Conservation (phyloP, 176 grass and related monocot genomes). For the Secale cereale region DNA sequence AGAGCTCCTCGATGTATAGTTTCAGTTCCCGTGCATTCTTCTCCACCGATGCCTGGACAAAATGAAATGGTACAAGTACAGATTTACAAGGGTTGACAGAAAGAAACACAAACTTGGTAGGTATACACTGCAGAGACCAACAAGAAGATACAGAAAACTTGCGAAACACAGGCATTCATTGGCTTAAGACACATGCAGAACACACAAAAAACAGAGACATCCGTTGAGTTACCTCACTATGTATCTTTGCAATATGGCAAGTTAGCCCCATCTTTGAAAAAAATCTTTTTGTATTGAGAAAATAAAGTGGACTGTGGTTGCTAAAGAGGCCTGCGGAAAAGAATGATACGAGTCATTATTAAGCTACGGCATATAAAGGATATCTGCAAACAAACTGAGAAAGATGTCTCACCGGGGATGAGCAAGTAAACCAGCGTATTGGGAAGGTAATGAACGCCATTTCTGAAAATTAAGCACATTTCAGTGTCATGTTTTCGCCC, state of each 20-base stretch:
- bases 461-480: too few species aligned
- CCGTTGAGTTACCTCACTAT: slow-evolving; percentile 95
- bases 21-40: slow-evolving; percentile 83
- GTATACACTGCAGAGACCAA: background rate
- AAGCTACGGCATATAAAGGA: background rate
- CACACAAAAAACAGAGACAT: too few species aligned
- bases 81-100: background rate
- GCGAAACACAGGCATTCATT: background rate
- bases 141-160: background rate
- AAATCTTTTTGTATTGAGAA: slow-evolving; percentile 71
- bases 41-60: slow-evolving; percentile 75
- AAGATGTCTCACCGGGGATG: slow-evolving; percentile 74
- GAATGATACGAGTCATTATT: background rate
- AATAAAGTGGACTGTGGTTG: slow-evolving; percentile 93
- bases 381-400: background rate
- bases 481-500: too few species aligned
- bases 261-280: slow-evolving; percentile 92
- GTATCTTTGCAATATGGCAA: slow-evolving; percentile 93
- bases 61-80: background rate
- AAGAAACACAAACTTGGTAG: background rate
- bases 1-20: slow-evolving; percentile 84
- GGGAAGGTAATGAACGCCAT: slow-evolving; percentile 69
- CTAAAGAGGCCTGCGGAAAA: slow-evolving; percentile 82
- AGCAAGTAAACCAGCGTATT: slow-evolving; percentile 86
- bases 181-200: background rate